Evolutionary conservation across 2,329 filamentous ascomycete genomes (phyloP).

Genomic region (Corinectria fuckeliana): DNA sequence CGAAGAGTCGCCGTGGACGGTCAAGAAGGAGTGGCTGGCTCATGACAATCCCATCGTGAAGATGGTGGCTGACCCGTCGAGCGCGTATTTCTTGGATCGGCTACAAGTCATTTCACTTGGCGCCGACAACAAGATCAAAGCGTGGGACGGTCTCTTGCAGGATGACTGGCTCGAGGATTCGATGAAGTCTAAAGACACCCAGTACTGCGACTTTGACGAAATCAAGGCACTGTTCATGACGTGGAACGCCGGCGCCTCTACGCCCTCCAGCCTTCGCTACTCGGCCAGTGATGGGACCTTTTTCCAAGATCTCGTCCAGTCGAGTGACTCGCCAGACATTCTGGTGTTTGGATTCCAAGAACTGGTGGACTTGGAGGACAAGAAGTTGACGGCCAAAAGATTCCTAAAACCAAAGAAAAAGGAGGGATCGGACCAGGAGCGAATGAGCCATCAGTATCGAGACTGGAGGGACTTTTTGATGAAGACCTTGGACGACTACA

Average conservation of each 20-base stretch:
- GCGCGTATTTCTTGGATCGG: constrained; percentile 83
- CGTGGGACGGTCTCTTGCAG: constrained; percentile 92
- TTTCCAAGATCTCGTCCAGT: constrained; percentile 78
- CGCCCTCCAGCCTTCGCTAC: constrained; percentile 80
- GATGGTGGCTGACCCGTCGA: constrained; percentile 78
- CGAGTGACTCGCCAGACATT: constrained; percentile 83
- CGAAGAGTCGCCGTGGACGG: constrained; percentile 79
- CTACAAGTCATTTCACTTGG: constrained; percentile 87
- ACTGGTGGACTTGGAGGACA: constrained; percentile 96
- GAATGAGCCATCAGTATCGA: constrained; percentile 97
- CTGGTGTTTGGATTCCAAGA: constrained; percentile 97
- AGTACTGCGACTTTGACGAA: constrained; percentile 87
- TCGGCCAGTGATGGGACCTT: constrained; percentile 75
- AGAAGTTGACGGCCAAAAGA: constrained; percentile 95
- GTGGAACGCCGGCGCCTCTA: constrained; percentile 97
- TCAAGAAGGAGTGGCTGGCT: constrained; percentile 94
- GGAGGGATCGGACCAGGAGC: constrained; percentile 78
- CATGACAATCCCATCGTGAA: constrained; percentile 84
- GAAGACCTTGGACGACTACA: constrained; percentile 80
- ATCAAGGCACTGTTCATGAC: constrained; percentile 83
- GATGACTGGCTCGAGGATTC: constrained; percentile 93
- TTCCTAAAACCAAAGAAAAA: constrained; percentile 91
- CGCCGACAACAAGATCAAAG: constrained; percentile 80
- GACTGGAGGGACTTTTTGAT: constrained; percentile 94
- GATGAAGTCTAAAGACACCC: constrained; percentile 82